Evolutionary conservation across 129 eudicot genomes (phyloP).

Genomic region (Chrysanthemum lavandulifolium): DNA sequence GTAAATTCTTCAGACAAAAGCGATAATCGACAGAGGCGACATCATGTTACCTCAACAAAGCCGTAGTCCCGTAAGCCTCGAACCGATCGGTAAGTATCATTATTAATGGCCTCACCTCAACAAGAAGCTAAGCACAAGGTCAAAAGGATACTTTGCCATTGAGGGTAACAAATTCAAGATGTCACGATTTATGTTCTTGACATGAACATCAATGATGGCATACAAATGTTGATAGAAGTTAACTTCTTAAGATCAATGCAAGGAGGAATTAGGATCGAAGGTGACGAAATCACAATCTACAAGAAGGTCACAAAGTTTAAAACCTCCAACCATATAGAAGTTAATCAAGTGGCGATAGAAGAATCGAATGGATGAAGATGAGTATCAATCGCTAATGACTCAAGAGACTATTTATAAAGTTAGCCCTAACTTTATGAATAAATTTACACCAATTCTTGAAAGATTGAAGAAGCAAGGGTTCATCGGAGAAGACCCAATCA

Average conservation of each 20-base stretch:
- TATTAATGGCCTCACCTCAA: neutral
- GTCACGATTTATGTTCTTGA: neutral
- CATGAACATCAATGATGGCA: neutral
- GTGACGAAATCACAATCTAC: neutral
- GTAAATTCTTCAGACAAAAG: neutral
- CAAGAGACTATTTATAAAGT: no score
- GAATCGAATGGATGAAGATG: neutral
- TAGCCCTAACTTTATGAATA: no score
- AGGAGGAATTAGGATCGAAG: neutral
- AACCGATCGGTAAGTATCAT: neutral
- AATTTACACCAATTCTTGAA: no score
- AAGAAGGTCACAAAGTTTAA: neutral
- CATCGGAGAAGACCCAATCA: neutral
- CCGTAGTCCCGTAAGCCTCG: neutral
- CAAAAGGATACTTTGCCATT: neutral
- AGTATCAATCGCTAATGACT: no score
- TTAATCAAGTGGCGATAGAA: neutral
- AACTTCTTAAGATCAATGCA: slow-evolving; percentile 12
- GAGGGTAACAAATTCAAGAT: neutral
- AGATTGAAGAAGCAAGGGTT: neutral
- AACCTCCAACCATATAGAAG: neutral
- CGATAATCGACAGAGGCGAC: neutral
- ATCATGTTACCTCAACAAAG: neutral
- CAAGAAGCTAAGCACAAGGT: neutral
- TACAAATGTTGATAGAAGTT: neutral